A percentile compares a stretch with the other conserved stretches of the same genome.
These are phyloP conservation scores for Kazachstania taianensis DNA, from an alignment of 805 yeast genomes.

Conservation along the genomic window DNA sequence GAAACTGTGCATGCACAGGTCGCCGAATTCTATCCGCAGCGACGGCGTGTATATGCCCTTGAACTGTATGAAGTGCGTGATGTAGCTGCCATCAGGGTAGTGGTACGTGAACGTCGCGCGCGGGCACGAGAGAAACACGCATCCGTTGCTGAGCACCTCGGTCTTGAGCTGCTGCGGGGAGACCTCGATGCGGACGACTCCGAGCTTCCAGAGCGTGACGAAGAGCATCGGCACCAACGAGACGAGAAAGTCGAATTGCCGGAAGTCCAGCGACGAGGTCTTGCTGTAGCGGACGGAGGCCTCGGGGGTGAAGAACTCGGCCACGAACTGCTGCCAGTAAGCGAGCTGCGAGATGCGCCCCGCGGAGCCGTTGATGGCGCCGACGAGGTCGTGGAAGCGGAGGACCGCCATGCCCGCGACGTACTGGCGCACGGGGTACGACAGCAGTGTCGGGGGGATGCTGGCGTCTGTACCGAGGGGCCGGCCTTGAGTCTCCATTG, in stretches of 20 bases:
- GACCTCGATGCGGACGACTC: slow-evolving; percentile 41
- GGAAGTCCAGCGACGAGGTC: slow-evolving; percentile 35
- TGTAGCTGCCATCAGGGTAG: slow-evolving; percentile 62
- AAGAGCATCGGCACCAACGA: slow-evolving; percentile 27
- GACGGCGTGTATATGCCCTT: slow-evolving; percentile 53
- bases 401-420: slow-evolving; percentile 42
- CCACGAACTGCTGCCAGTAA: slow-evolving; percentile 41
- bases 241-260: slow-evolving; percentile 51
- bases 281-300: slow-evolving; percentile 41
- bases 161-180: slow-evolving; percentile 39
- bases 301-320: slow-evolving; percentile 43
- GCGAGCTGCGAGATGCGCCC: slow-evolving; percentile 36
- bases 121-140: slow-evolving; percentile 44
- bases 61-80: slow-evolving; percentile 50
- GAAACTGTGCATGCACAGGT: slow-evolving; percentile 41
- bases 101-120: slow-evolving; percentile 39
- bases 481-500: not conserved
- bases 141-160: slow-evolving; percentile 42
- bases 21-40: slow-evolving; percentile 63
- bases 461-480: slow-evolving; percentile 1
- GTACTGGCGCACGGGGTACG: slow-evolving; percentile 29
- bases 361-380: slow-evolving; percentile 34
- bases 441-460: slow-evolving; percentile 9
- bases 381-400: slow-evolving; percentile 41
- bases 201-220: slow-evolving; percentile 41